These are phyloP conservation scores for Trypanosoma mega DNA, from an alignment of 208 protist species.

Conservation along the genomic window DNA sequence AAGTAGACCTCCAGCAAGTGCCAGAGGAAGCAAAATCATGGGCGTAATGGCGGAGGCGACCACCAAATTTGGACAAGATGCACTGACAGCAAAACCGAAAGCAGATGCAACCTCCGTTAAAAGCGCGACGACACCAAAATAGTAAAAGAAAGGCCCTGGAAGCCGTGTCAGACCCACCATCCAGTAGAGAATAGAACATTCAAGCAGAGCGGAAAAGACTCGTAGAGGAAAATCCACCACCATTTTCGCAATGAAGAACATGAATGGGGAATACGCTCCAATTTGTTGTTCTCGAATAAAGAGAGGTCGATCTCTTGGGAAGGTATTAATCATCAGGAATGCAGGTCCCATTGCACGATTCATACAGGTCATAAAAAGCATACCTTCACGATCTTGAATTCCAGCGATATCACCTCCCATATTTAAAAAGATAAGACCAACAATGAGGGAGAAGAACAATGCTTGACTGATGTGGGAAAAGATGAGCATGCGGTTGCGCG, in stretches of 20 bases:
- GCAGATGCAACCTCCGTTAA: slow-evolving; percentile 48
- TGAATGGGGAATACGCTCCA: slow-evolving; percentile 58
- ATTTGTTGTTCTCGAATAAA: slow-evolving; percentile 70
- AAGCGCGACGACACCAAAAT: slow-evolving; percentile 43
- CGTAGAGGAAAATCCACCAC: slow-evolving; percentile 58
- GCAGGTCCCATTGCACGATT: slow-evolving; percentile 56
- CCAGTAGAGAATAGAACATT: slow-evolving; percentile 63
- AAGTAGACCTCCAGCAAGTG: slow-evolving; percentile 60
- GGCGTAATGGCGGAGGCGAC: slow-evolving; percentile 50
- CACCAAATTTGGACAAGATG: slow-evolving; percentile 31
- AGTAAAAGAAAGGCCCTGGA: slow-evolving; percentile 61
- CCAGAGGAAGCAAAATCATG: slow-evolving; percentile 60
- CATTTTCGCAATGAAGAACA: slow-evolving; percentile 45
- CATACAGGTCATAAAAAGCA: slow-evolving; percentile 71
- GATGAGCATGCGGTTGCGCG: slow-evolving; percentile 44
- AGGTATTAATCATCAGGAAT: slow-evolving; percentile 59
- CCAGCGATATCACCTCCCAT: slow-evolving; percentile 45
- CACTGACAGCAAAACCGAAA: slow-evolving; percentile 59
- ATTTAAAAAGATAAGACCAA: slow-evolving; percentile 76
- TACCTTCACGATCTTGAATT: slow-evolving; percentile 56
- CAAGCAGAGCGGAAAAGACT: slow-evolving; percentile 39
- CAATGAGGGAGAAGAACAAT: slow-evolving; percentile 59
- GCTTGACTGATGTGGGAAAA: slow-evolving; percentile 44
- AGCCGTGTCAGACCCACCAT: slow-evolving; percentile 41
- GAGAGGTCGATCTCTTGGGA: slow-evolving; percentile 41